A percentile compares a stretch with the other conserved stretches of the same genome.
phyloP scores from a whole-genome alignment of 1,139 yeast genomes.

The Suhomyces panamericanus region DNA sequence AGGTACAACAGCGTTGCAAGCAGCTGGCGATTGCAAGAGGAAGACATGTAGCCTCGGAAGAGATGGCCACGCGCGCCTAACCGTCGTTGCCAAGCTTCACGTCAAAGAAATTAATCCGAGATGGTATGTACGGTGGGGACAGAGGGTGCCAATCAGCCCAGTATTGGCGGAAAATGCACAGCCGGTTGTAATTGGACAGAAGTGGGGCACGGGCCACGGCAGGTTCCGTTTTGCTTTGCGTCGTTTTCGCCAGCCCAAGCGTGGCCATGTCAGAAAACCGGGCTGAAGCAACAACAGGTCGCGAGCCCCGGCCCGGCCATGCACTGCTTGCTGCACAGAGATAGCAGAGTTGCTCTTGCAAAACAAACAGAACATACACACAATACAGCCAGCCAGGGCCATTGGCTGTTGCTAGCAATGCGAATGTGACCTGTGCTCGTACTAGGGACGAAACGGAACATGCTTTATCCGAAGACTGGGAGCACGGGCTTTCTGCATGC shows the following conservation, averaged over 20 bases:
- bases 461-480: background rate
- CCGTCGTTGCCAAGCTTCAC: constrained; percentile 4
- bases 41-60: background rate
- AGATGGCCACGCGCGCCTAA: background rate
- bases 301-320: background rate
- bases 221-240: background rate
- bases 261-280: background rate
- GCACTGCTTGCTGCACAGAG: no score
- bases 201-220: background rate
- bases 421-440: background rate
- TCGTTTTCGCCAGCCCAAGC: background rate
- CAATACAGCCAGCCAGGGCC: background rate
- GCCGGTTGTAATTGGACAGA: background rate
- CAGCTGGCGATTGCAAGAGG: background rate
- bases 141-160: background rate
- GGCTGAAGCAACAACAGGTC: background rate
- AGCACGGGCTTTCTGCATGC: background rate
- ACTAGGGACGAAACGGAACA: background rate
- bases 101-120: constrained; percentile 3
- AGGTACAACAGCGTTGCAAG: background rate
- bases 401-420: background rate
- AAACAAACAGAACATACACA: no score
- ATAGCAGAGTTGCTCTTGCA: background rate
- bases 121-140: no score
- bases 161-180: background rate